phyloP scores from a whole-genome alignment of 768 basidiomycete genomes.

The Psilocybe azurescens region DNA sequence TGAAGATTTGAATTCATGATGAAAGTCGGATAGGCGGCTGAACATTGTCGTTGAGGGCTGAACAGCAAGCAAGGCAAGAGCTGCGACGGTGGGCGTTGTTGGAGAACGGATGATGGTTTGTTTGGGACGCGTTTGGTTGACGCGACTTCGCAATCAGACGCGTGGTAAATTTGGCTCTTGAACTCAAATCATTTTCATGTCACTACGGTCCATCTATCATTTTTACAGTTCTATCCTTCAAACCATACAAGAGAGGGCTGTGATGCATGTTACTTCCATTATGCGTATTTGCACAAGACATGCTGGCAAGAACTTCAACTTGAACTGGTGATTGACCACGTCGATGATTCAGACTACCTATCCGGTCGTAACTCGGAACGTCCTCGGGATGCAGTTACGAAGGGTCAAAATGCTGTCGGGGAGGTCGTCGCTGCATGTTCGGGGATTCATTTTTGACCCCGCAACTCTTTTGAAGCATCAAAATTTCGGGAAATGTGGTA shows the following conservation, averaged over 20 bases:
- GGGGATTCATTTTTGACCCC: constrained; percentile 9
- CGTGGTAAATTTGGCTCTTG: neutral
- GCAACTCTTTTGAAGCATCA: neutral
- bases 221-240: too few species aligned
- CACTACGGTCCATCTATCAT: too few species aligned
- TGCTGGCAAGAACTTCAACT: too few species aligned
- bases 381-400: constrained; percentile 10
- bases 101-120: neutral
- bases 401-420: constrained; percentile 3
- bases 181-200: neutral
- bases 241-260: too few species aligned
- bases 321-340: too few species aligned
- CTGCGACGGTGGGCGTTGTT: neutral
- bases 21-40: constrained; percentile 2
- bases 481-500: constrained; percentile 5
- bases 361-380: constrained; percentile 16
- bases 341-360: neutral
- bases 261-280: too few species aligned
- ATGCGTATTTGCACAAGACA: too few species aligned
- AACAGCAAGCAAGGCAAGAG: neutral
- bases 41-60: too few species aligned
- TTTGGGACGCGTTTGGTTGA: neutral
- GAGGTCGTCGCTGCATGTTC: constrained; percentile 16
- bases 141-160: neutral
- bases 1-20: constrained; percentile 12